Evolutionary conservation across 495 filamentous ascomycete species (phyloP).

Genomic region (Oleoguttula mirabilis): DNA sequence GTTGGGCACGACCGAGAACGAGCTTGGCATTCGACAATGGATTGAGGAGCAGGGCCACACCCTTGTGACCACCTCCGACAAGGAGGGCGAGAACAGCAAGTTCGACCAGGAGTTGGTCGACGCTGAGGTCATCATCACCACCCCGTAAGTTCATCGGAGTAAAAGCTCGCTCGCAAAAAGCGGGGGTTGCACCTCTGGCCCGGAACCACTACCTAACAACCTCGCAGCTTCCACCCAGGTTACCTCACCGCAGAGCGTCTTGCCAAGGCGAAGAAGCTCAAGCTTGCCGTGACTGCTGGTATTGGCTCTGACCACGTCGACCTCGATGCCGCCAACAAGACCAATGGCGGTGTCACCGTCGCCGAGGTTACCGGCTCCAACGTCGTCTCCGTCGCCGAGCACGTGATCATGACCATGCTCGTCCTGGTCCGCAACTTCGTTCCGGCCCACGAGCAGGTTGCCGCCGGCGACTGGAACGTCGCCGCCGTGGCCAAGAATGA

Average conservation of each 20-base stretch:
- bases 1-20: slow-evolving; percentile 93
- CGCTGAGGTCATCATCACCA: slow-evolving; percentile 97
- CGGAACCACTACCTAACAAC: no score
- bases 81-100: slow-evolving; percentile 83
- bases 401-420: slow-evolving; percentile 99
- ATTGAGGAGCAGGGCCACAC: slow-evolving; percentile 92
- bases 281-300: slow-evolving; percentile 86
- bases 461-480: slow-evolving; percentile 84
- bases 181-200: no score
- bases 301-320: slow-evolving; percentile 98
- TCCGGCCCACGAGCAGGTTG: slow-evolving; percentile 89
- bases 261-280: slow-evolving; percentile 96
- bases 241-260: slow-evolving; percentile 95
- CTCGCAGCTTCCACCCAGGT: slow-evolving; percentile 86
- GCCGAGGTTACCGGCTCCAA: slow-evolving; percentile 80
- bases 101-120: slow-evolving; percentile 95
- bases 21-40: slow-evolving; percentile 93
- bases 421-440: slow-evolving; percentile 94
- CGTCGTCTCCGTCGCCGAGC: slow-evolving; percentile 37
- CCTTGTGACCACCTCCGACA: slow-evolving; percentile 92
- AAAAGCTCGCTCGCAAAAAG: no score
- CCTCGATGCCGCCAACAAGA: slow-evolving; percentile 92
- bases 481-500: slow-evolving; percentile 94
- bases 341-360: slow-evolving; percentile 94
- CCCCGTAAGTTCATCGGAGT: slow-evolving; percentile 68